Evolutionary conservation across 2,329 filamentous ascomycete species (phyloP).

Genomic region (Diplocarpon mali): DNA sequence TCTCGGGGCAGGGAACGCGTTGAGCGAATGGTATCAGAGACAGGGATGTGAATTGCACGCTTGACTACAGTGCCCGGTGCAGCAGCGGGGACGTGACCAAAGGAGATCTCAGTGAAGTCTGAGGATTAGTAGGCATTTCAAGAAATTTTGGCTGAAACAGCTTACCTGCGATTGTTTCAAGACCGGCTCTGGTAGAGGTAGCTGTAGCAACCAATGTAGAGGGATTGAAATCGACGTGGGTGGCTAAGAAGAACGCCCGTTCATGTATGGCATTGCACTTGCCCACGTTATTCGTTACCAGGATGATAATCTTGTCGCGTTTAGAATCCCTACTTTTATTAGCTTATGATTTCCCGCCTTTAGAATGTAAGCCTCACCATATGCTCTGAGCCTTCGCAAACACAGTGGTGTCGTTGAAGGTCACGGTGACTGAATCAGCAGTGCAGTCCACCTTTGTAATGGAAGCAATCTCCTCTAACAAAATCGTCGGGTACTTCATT

Average conservation of each 20-base stretch:
- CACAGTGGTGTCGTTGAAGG: slow-evolving; percentile 20
- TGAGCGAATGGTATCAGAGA: slow-evolving; percentile 19
- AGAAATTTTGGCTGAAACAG: neutral
- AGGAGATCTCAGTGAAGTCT: slow-evolving; percentile 20
- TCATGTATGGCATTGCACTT: slow-evolving; percentile 32
- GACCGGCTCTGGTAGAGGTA: slow-evolving; percentile 25
- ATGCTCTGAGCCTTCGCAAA: slow-evolving; percentile 18
- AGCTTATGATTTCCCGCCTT: neutral
- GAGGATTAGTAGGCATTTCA: slow-evolving; percentile 1
- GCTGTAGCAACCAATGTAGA: slow-evolving; percentile 26
- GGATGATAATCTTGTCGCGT: slow-evolving; percentile 22
- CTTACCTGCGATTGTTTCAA: slow-evolving; percentile 29
- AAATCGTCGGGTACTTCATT: slow-evolving; percentile 25
- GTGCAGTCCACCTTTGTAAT: slow-evolving; percentile 26
- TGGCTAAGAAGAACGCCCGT: slow-evolving; percentile 31
- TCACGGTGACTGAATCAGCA: slow-evolving; percentile 17
- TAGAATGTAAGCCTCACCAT: slow-evolving; percentile 19
- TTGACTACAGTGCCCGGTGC: slow-evolving; percentile 11
- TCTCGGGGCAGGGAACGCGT: neutral
- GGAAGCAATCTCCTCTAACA: slow-evolving; percentile 27
- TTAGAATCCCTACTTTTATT: slow-evolving; percentile 1
- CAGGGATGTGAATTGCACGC: slow-evolving; percentile 16
- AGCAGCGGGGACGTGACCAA: slow-evolving; percentile 21
- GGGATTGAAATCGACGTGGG: slow-evolving; percentile 23
- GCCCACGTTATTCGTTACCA: slow-evolving; percentile 34